Percentiles rank a stretch among this genome's conserved stretches.
phyloP scores from a whole-genome alignment of 140 eudicot species.

The Flaveria floridana region DNA sequence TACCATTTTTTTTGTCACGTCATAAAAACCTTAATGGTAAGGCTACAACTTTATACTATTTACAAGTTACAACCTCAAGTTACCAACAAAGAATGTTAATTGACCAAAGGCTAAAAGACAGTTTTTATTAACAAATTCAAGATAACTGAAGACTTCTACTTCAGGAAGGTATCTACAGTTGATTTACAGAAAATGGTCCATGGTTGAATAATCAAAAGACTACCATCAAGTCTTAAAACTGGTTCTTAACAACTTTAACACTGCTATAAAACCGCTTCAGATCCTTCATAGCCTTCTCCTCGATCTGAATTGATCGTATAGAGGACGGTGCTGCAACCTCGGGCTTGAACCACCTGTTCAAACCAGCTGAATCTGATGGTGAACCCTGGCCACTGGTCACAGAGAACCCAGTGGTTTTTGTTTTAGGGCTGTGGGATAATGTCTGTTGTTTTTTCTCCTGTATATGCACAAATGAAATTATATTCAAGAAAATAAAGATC shows the following conservation, averaged over 20 bases:
- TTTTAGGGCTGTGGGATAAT: conserved; percentile 74
- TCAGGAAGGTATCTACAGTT: conserved; percentile 30
- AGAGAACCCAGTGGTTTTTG: conserved; percentile 79
- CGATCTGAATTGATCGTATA: conserved; percentile 85
- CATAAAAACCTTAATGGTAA: conserved; percentile 10
- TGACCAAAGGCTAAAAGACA: conserved; percentile 8
- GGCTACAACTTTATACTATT: conserved; percentile 21
- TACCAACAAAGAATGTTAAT: not conserved
- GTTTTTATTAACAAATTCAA: conserved; percentile 9
- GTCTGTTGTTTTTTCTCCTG: conserved; percentile 64
- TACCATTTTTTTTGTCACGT: not conserved
- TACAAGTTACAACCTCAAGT: conserved; percentile 15
- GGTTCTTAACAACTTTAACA: conserved; percentile 80
- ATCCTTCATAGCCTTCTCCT: conserved; percentile 92
- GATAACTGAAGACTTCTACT: conserved; percentile 23
- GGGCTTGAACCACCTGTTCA: conserved; percentile 86
- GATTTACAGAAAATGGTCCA: conserved; percentile 36
- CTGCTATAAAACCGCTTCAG: conserved; percentile 82
- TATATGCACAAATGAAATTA: not conserved
- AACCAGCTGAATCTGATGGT: conserved; percentile 63
- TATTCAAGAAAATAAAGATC: not conserved
- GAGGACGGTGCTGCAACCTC: conserved; percentile 78
- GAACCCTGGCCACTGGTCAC: conserved; percentile 68
- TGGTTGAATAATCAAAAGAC: not conserved
- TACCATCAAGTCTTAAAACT: conserved; percentile 36